Evolutionary conservation across 179 eudicot species (phyloP).

Genomic region (Carnegiea gigantea): DNA sequence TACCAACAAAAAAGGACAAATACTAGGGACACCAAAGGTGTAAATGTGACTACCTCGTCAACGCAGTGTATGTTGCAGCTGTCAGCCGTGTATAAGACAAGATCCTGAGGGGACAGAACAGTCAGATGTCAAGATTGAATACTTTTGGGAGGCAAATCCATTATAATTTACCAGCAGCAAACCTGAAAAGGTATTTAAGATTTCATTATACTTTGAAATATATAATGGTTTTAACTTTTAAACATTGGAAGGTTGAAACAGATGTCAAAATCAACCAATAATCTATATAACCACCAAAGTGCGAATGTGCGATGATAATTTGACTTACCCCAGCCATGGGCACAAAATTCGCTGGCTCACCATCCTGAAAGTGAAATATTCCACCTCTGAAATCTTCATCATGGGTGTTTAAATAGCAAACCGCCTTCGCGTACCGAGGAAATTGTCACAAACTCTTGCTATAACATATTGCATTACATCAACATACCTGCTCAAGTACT

Average conservation of each 20-base stretch:
- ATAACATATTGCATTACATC: neutral
- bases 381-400: constrained; percentile 81
- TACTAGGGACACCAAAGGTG: neutral
- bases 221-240: constrained; percentile 12
- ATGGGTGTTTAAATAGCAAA: constrained; percentile 80
- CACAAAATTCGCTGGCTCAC: constrained; percentile 58
- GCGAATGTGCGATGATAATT: constrained; percentile 4
- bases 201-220: neutral
- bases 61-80: constrained; percentile 76
- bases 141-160: constrained; percentile 8
- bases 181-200: neutral
- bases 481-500: neutral
- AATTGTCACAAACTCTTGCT: constrained; percentile 18
- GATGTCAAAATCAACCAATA: neutral
- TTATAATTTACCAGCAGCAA: constrained; percentile 4
- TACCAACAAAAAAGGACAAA: neutral
- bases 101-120: constrained; percentile 52
- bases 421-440: constrained; percentile 52
- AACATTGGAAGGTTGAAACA: neutral
- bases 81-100: constrained; percentile 83
- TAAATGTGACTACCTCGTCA: constrained; percentile 62
- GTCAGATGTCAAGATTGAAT: constrained; percentile 14
- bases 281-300: neutral
- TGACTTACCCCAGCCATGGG: constrained; percentile 88
- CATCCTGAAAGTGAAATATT: constrained; percentile 84